These are phyloP conservation scores for Cyathus striatus DNA, from an alignment of 768 basidiomycete species.

Conservation along the genomic window DNA sequence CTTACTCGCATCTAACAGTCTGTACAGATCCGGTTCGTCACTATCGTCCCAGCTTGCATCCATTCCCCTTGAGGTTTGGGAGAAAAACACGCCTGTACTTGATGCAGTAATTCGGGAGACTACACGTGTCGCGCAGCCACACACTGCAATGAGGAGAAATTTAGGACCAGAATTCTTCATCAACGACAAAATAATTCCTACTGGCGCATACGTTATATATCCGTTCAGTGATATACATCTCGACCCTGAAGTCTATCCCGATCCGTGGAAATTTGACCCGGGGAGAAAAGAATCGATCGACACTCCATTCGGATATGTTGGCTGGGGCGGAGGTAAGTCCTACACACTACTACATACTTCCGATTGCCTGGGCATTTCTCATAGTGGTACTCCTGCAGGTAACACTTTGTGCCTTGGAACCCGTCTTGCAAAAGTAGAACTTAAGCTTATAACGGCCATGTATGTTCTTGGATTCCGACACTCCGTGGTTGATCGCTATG, in stretches of 20 bases:
- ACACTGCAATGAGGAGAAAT: constrained; percentile 78
- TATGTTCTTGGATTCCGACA: too few relatives aligned
- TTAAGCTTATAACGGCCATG: too few relatives aligned
- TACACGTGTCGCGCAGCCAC: constrained; percentile 73
- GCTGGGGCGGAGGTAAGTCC: constrained; percentile 80
- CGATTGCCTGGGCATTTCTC: too few relatives aligned
- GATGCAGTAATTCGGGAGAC: constrained; percentile 76
- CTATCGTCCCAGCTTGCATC: constrained; percentile 39
- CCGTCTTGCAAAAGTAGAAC: too few relatives aligned
- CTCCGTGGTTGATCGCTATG: too few relatives aligned
- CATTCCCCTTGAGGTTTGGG: constrained; percentile 69
- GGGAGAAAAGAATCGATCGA: constrained; percentile 37
- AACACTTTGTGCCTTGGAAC: too few relatives aligned
- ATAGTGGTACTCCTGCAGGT: too few relatives aligned
- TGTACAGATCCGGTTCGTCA: too few relatives aligned
- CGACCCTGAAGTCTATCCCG: constrained; percentile 62
- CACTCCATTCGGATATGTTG: constrained; percentile 58
- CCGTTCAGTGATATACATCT: constrained; percentile 80
- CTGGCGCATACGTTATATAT: constrained; percentile 73
- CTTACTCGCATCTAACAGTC: constrained; percentile 46
- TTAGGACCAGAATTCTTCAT: constrained; percentile 68
- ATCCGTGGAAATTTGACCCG: constrained; percentile 79
- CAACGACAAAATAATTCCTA: constrained; percentile 63
- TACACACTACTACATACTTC: too few relatives aligned
- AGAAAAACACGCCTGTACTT: constrained; percentile 60